These are phyloP conservation scores for Alternaria metachromatica DNA, from an alignment of 2,329 filamentous ascomycete genomes.

Conservation along the genomic window DNA sequence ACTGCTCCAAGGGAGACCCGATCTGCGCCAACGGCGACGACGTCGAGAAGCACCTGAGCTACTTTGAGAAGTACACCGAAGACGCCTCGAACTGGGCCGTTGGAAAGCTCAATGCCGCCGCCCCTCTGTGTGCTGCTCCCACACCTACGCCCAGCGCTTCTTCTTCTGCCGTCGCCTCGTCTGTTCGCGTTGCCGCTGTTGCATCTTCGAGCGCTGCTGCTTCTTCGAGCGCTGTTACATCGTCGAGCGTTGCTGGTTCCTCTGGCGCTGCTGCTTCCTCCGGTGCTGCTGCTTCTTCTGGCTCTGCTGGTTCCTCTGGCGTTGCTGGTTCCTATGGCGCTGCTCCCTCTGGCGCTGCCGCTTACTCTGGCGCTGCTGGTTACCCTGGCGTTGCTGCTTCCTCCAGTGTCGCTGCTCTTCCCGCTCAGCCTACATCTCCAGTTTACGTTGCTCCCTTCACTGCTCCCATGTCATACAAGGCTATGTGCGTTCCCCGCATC, in stretches of 20 bases:
- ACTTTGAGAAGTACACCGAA: slow-evolving; percentile 50
- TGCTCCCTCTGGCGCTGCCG: neutral
- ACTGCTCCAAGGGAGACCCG: slow-evolving; percentile 67
- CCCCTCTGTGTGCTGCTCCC: slow-evolving; percentile 28
- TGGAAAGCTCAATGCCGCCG: slow-evolving; percentile 28
- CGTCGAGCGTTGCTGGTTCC: slow-evolving; percentile 1
- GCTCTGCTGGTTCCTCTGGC: slow-evolving; percentile 3
- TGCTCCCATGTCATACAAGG: slow-evolving; percentile 22
- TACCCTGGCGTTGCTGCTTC: neutral
- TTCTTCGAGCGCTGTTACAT: slow-evolving; percentile 3
- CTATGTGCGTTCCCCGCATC: slow-evolving; percentile 23
- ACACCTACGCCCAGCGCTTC: slow-evolving; percentile 27
- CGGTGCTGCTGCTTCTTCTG: slow-evolving; percentile 7
- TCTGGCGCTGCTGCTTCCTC: neutral
- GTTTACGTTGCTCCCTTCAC: slow-evolving; percentile 27
- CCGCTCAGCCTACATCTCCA: slow-evolving; percentile 28
- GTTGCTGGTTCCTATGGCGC: neutral
- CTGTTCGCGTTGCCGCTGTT: slow-evolving; percentile 21
- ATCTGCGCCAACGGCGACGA: slow-evolving; percentile 69
- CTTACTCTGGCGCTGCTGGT: slow-evolving; percentile 3
- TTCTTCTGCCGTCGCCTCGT: slow-evolving; percentile 23
- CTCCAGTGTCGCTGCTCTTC: slow-evolving; percentile 20
- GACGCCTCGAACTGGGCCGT: slow-evolving; percentile 32
- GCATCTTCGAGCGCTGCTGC: slow-evolving; percentile 18
- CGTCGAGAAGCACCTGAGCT: slow-evolving; percentile 63